phyloP scores from a whole-genome alignment of 176 grass and related monocot genomes.

The Rhynchospora pubera region DNA sequence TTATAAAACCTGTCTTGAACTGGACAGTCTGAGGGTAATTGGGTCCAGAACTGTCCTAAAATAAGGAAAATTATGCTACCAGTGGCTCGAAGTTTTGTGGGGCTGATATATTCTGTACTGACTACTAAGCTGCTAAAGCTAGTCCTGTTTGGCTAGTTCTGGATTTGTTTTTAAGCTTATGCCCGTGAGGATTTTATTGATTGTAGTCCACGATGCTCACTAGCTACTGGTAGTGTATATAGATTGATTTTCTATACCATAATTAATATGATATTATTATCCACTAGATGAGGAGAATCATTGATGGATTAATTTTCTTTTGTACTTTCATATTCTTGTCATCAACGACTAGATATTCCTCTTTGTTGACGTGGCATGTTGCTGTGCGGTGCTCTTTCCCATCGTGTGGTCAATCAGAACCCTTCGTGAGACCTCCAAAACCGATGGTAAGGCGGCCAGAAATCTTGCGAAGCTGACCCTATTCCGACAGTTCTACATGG shows the following conservation, averaged over 20 bases:
- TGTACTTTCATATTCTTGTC: neutral
- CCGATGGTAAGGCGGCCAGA: conserved; percentile 80
- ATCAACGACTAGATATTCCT: conserved; percentile 40
- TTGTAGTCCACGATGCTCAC: neutral
- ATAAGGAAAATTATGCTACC: neutral
- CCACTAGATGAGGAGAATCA: neutral
- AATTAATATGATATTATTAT: neutral
- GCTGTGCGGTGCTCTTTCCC: conserved; percentile 85
- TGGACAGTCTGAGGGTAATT: neutral
- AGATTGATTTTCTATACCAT: neutral
- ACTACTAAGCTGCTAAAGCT: too few relatives aligned
- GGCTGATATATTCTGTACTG: neutral
- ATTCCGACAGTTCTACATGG: conserved; percentile 94
- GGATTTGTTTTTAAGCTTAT: neutral
- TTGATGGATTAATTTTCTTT: conserved; percentile 1
- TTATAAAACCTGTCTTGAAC: neutral
- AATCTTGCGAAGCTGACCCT: conserved; percentile 78
- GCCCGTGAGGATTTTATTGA: neutral
- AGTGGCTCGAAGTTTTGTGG: neutral
- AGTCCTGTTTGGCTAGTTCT: neutral
- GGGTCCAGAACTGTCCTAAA: neutral
- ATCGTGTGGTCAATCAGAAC: conserved; percentile 88
- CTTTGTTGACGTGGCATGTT: conserved; percentile 87
- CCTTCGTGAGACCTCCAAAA: conserved; percentile 87
- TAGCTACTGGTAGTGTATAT: neutral